These are phyloP conservation scores for Lipomyces yamadae DNA, from an alignment of 805 yeast genomes.

Conservation along the genomic window DNA sequence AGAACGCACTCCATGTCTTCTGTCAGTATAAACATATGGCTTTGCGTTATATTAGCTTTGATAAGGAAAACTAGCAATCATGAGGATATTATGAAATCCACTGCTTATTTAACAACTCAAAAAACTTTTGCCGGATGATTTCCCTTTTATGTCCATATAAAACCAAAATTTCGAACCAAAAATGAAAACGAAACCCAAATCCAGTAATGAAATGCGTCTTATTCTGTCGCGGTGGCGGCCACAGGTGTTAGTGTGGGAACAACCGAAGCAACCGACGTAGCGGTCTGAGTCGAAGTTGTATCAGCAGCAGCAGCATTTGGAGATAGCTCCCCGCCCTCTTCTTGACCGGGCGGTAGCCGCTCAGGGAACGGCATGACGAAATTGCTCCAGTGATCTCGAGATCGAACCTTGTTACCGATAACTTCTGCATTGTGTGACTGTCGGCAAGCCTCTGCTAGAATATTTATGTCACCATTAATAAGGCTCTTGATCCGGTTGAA, in stretches of 20 bases:
- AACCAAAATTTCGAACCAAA: not conserved
- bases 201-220: not conserved
- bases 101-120: not conserved
- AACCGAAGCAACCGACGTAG: not conserved
- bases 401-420: constrained; percentile 63
- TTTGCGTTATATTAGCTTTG: not conserved
- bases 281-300: not conserved
- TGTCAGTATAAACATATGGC: not conserved
- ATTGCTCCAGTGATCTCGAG: constrained; percentile 59
- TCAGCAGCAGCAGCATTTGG: not conserved
- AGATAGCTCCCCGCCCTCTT: constrained; percentile 45
- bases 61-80: not conserved
- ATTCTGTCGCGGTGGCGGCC: not conserved
- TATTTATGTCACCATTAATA: constrained; percentile 58
- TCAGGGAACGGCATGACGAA: constrained; percentile 70
- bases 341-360: constrained; percentile 55
- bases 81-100: not conserved
- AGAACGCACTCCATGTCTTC: not conserved
- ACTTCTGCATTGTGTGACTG: constrained; percentile 58
- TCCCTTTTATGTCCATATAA: not conserved
- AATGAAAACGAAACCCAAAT: not conserved
- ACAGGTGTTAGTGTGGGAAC: not conserved
- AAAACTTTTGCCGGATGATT: not conserved
- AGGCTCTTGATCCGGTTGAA: constrained; percentile 78
- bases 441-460: constrained; percentile 61